Evolutionary conservation across 352 stramenopile species (phyloP), one percentile per base, ranked within the genome.

Genomic region (Peronospora destructor): DNA sequence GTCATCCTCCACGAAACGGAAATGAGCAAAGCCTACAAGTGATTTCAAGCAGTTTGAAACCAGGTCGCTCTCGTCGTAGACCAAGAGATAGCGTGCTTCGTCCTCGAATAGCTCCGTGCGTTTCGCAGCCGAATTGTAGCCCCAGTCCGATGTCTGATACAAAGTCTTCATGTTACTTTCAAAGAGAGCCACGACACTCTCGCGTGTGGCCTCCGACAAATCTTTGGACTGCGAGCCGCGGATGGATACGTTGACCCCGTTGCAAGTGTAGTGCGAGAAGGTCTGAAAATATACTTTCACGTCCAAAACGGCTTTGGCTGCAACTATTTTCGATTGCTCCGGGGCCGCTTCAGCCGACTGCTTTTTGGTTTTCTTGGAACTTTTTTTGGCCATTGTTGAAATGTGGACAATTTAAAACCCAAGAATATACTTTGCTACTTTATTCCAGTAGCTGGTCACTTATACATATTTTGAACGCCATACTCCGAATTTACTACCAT

Each of bases 1-100:
- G 45, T 97, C 88, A 53, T 98, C 88, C 28, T 87, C 76, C 48
- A 97, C 75, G 53, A 97, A 97, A 13, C 91, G 91, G 73, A 95
- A 97, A 61, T 98, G 93, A 16, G 78, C 69, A 57, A 97, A 98
- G 8, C 61, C 66, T 26, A 67, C 53, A 21, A 66, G 58, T 11
- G 49, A 21, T 12, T 96, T 49, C 3, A 50, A 55, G 10, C 35
- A 35, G 3, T 26, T 14, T 13, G 32, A 44, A 30, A 36, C 38
- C 23, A 36, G 4, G n/a, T 30, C n/a, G 13, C 46, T 56, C n/a
- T 39, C 42, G 45, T 68, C 58, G 17, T 66, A 38, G 23, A 69
- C 71, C 45, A 96, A 56, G 21, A 98, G 52, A 65, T 95, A 97
- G 28, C 89, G 81, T 37, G 93, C 91, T 30, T 88, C 75, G 1